Base-by-base conservation (phyloP, 202 grass and related monocot genomes). In the Cymbopogon flexuosus region DNA sequence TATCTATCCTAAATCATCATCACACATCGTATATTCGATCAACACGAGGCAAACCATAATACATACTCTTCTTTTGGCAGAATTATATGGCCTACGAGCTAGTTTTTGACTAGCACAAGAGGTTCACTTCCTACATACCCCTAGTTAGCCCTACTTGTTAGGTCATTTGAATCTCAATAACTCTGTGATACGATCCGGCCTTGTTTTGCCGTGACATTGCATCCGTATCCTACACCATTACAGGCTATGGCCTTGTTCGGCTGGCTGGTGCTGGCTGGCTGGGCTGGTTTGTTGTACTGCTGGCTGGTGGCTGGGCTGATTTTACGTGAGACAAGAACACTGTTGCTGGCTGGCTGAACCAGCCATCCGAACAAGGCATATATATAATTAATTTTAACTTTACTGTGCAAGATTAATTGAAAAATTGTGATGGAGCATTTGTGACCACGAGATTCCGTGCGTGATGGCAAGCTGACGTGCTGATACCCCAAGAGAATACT, bases 401-500 rank as follows among this genome's bases (percentile, higher is more conserved):
- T 79, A 69, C 61, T 52, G 2, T 52, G 2, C 21, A 61, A 61
- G 11, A 65, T 5, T 57, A 77, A 29, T 42, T 42, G 23, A 19
- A 29, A 42, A 27, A 58, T 80, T 46, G 58, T 5, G 3, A 4
- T 1, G 1, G 19, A 41, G 39, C 37, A 61, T 78, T 64, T 52
- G 72, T 29, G 47, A 10, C 65, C 82, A 60, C 19, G 77, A 85
- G 87, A 89, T 89, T 78, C 87, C 78, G 49, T 59, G 19, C 54
- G 36, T 19, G 61, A 60, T 43, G 58, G 66, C 72, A 82, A 78
- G 66, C 73, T 68, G 87, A 58, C 63, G 27, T 33, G 80, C 18
- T 29, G 34, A 52, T 56, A 21, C 78, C 72, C 18, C 76, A 85
- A 89, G 27, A 27, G 65, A 81, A 84, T 85, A 89, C 61, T 89